These are phyloP conservation scores for Pichia thaimueangensis DNA, from an alignment of 805 yeast species.

Conservation along the genomic window DNA sequence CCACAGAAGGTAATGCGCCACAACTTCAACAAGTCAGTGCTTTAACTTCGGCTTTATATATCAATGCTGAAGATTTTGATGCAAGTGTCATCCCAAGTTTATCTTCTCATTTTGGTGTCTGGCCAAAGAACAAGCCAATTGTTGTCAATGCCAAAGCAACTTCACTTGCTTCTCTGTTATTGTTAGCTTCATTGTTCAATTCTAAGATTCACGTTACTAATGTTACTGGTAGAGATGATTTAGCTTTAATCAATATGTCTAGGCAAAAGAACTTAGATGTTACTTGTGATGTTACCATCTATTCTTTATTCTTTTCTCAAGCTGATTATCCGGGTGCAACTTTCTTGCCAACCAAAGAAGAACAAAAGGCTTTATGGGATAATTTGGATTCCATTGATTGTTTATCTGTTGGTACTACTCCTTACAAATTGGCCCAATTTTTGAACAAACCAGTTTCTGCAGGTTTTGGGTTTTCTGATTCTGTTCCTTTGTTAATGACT, in stretches of 20 bases:
- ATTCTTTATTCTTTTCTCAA: constrained; percentile 68
- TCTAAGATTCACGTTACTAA: constrained; percentile 85
- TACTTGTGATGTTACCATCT: constrained; percentile 84
- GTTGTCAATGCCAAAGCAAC: constrained; percentile 90
- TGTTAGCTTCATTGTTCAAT: constrained; percentile 81
- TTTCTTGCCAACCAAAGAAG: constrained; percentile 74
- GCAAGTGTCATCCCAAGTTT: constrained; percentile 69
- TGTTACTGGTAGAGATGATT: constrained; percentile 73
- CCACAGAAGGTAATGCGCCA: constrained; percentile 60
- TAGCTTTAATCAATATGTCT: constrained; percentile 77
- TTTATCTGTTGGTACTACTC: constrained; percentile 78
- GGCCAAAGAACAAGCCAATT: constrained; percentile 83
- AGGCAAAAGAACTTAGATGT: constrained; percentile 76
- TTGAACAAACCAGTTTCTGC: constrained; percentile 54
- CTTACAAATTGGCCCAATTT: constrained; percentile 63
- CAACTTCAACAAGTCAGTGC: constrained; percentile 56
- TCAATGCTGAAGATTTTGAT: constrained; percentile 71
- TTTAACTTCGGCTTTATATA: constrained; percentile 69
- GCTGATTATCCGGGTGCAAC: constrained; percentile 64
- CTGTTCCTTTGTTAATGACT: constrained; percentile 71
- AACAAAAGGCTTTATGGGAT: constrained; percentile 79
- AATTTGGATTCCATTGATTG: constrained; percentile 69
- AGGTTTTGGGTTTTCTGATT: constrained; percentile 75
- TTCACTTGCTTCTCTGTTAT: constrained; percentile 84
- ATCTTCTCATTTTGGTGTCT: constrained; percentile 68